Conservation (phyloP, 306 rosid species). For the Cucumis hystrix region DNA sequence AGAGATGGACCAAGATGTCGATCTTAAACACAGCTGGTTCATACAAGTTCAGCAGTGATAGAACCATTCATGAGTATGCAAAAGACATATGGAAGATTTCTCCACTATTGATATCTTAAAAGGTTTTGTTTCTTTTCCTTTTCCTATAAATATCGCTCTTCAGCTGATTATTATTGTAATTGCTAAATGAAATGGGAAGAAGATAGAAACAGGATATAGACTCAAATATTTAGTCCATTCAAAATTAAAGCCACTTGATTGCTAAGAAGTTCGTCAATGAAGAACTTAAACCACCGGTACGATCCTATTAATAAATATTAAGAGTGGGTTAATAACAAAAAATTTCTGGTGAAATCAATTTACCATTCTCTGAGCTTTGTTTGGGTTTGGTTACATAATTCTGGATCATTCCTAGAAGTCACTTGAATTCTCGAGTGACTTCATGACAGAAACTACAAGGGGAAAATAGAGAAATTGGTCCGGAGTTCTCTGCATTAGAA, state of each 20-base stretch:
- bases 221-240: neutral
- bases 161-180: neutral
- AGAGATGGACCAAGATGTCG: constrained; percentile 92
- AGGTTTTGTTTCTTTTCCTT: neutral
- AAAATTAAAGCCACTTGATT: neutral
- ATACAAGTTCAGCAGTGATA: constrained; percentile 89
- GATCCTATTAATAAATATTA: neutral
- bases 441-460: neutral
- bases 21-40: constrained; percentile 94
- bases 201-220: neutral
- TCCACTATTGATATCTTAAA: constrained; percentile 47
- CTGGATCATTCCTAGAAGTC: neutral
- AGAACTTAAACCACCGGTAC: neutral
- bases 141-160: neutral
- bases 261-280: neutral
- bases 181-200: neutral
- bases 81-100: constrained; percentile 72
- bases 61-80: constrained; percentile 89
- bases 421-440: neutral
- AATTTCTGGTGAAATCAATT: neutral
- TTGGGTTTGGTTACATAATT: neutral
- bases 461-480: neutral
- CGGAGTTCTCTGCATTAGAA: neutral
- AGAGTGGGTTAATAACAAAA: neutral
- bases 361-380: neutral